Percentiles rank a stretch among this genome's conserved stretches.
Evolutionary conservation across 306 rosid species (phyloP).

Genomic region (Potentilla sterilis): DNA sequence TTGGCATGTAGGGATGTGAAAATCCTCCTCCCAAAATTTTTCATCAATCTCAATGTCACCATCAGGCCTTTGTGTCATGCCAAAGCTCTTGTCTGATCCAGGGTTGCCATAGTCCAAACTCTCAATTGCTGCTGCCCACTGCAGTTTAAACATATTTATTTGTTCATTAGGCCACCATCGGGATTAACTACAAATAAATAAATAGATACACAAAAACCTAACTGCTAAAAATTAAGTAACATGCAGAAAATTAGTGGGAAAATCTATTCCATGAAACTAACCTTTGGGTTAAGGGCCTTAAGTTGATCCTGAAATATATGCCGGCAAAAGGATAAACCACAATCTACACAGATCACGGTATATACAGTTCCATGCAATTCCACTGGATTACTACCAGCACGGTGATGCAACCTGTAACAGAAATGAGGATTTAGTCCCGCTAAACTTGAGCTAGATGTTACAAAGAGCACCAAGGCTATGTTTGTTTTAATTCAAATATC

Average conservation of each 20-base stretch:
- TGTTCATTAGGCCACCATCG: constrained; percentile 5
- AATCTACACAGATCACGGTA: constrained; percentile 67
- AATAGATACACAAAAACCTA: neutral
- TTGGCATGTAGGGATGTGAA: constrained; percentile 71
- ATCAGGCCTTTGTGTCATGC: constrained; percentile 98
- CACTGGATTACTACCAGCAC: constrained; percentile 91
- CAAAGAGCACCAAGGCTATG: neutral
- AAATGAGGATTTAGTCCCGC: constrained; percentile 27
- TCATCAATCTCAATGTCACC: constrained; percentile 96
- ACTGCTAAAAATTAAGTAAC: neutral
- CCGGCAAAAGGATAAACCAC: constrained; percentile 68
- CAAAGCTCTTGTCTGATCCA: constrained; percentile 85
- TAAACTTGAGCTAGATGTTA: constrained; percentile 14
- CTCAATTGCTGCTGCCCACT: constrained; percentile 96
- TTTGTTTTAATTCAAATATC: neutral
- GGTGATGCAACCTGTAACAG: constrained; percentile 80
- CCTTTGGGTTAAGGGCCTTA: constrained; percentile 87
- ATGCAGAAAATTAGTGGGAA: neutral
- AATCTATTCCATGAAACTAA: constrained; percentile 32
- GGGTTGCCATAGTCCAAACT: constrained; percentile 62
- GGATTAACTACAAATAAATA: neutral
- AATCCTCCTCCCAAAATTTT: constrained; percentile 89
- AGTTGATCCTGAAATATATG: constrained; percentile 76
- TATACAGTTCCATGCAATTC: constrained; percentile 97
- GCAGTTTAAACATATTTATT: constrained; percentile 20